Base-by-base conservation (phyloP, 2,329 filamentous ascomycete genomes). In the Colletotrichum sublineola region DNA sequence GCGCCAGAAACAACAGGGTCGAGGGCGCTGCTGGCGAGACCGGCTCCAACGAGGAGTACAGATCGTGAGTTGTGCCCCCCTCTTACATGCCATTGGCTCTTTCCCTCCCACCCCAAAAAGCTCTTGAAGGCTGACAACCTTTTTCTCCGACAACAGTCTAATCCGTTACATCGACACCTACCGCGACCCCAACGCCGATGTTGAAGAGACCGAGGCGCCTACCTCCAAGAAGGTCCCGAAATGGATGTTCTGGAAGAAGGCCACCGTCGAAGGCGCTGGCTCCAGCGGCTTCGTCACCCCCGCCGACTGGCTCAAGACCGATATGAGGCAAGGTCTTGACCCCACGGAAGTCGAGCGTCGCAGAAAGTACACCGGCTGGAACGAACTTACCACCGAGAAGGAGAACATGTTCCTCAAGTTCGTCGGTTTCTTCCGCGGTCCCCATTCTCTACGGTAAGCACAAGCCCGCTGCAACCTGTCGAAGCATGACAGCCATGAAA, bases 331-430 rank as follows among this genome's bases (percentile, higher is more conserved):
- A 70, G 92, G 92, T 87, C 86, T 94, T 71, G 84, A 84, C 72
- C 79, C 81, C 67, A 75, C 79, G 73, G 90, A 93, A 73, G 88
- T 93, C 67, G 91, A 93, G 78, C 78, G 79, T 63, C 89, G 92
- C 77, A 87, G 92, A 77, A 92, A 89, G 84, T 87, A 87, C 77
- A 87, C 86, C 76, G 92, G 92, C 73, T 93, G 83, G 85, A 94
- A 94, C 84, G 92, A 94, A 81, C 85, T 94, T 80, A 86, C 87
- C 40, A 89, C 91, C 42, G 92, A 94, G 85, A 93, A 93, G 86
- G 90, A 91, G 84, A 94, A 93, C 85, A 84, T 93, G 85, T 87
- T 93, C 81, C 81, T 92, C 80, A 91, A 94, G 84, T 94, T 94
- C 84, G 83, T 94, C 77, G 87, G 89, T 80, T 94, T 92, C 85